Evolutionary conservation across 805 yeast genomes (phyloP).

Genomic region (Brettanomyces naardenensis): DNA sequence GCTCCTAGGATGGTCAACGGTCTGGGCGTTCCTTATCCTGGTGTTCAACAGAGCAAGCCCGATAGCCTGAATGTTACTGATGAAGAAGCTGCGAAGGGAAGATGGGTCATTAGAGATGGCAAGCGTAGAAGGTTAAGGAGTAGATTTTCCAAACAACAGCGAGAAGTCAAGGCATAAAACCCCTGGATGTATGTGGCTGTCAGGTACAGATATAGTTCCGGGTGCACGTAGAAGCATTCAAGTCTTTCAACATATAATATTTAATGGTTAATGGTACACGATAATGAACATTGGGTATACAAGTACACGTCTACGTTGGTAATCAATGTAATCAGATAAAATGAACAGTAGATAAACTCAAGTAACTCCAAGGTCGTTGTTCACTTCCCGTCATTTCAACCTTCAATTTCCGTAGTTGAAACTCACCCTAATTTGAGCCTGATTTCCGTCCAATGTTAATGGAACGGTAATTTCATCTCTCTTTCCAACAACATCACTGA

Average conservation of each 20-base stretch:
- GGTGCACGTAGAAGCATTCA: no score
- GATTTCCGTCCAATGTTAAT: constrained; percentile 28
- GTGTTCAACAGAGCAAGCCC: background rate
- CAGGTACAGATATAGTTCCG: no score
- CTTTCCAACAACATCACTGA: constrained; percentile 42
- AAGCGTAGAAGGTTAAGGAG: constrained; percentile 11
- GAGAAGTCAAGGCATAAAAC: background rate
- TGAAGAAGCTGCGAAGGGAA: background rate
- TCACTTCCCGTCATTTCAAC: background rate
- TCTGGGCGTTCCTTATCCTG: background rate
- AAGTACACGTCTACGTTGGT: no score
- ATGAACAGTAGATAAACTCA: background rate
- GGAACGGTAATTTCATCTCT: constrained; percentile 33
- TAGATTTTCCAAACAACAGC: constrained; percentile 5
- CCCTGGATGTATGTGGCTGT: no score
- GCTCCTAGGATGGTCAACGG: background rate
- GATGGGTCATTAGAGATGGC: constrained; percentile 11
- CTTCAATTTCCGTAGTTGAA: constrained; percentile 24
- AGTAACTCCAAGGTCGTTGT: background rate
- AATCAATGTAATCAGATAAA: background rate
- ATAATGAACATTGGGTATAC: no score
- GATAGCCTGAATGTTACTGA: background rate
- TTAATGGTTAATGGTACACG: no score
- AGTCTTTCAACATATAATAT: no score
- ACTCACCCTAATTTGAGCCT: constrained; percentile 30